A percentile compares a stretch with the other conserved stretches of the same genome.
These are phyloP conservation scores for Phaeotremella skinneri DNA, from an alignment of 768 basidiomycete genomes.

Conservation along the genomic window DNA sequence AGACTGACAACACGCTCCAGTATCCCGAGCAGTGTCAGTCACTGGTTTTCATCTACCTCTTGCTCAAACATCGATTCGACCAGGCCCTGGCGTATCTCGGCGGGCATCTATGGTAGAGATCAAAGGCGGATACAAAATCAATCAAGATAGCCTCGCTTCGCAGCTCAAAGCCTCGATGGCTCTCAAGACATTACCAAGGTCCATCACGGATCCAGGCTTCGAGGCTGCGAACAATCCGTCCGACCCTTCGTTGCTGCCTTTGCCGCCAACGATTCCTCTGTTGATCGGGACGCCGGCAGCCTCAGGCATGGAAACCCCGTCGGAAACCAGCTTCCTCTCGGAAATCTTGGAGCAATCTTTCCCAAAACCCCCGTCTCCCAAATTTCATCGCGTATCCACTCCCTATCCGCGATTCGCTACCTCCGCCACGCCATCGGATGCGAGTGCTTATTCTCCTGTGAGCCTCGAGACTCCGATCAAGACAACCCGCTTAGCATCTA, in stretches of 20 bases:
- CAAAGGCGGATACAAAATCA: not conserved
- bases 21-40: not conserved
- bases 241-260: not conserved
- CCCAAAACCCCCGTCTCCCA: not conserved
- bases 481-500: not conserved
- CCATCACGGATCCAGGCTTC: not conserved
- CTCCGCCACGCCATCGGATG: not conserved
- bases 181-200: not conserved
- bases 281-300: not conserved
- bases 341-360: not conserved
- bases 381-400: not conserved
- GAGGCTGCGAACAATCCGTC: not conserved
- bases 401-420: not conserved
- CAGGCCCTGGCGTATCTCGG: not conserved
- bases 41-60: not conserved
- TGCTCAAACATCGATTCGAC: not conserved
- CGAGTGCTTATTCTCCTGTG: not conserved
- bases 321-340: not conserved
- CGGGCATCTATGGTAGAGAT: not conserved
- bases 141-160: not conserved
- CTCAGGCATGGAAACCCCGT: not conserved
- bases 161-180: not conserved
- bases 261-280: not conserved
- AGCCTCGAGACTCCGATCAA: not conserved
- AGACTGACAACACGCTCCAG: not conserved